A percentile compares a stretch with the other conserved stretches of the same genome.
Evolutionary conservation across 345 rosid species (phyloP).

Genomic region (Acer negundo): DNA sequence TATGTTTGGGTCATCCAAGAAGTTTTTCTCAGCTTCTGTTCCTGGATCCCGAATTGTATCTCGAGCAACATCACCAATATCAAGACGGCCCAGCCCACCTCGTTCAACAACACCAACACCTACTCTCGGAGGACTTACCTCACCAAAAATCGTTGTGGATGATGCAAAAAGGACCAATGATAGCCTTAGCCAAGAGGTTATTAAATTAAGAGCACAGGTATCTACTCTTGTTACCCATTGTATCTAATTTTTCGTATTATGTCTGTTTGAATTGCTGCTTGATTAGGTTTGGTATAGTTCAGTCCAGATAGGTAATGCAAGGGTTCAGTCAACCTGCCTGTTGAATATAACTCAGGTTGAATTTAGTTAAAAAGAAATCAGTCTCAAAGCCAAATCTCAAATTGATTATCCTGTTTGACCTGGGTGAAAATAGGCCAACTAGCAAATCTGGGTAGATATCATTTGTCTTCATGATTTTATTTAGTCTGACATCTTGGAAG

Average conservation of each 20-base stretch:
- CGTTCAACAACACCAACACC: slow-evolving; percentile 99
- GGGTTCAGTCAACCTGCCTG: no score
- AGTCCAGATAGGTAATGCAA: not conserved
- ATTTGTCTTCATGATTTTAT: not conserved
- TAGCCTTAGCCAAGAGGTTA: slow-evolving; percentile 82
- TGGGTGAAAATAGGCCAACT: not conserved
- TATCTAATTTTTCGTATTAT: no score
- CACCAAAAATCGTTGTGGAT: slow-evolving; percentile 75
- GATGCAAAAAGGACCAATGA: slow-evolving; percentile 78
- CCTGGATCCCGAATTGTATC: slow-evolving; percentile 99
- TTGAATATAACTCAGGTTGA: not conserved
- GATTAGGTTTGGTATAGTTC: not conserved
- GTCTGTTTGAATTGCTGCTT: not conserved
- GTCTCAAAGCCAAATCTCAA: not conserved
- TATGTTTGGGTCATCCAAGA: slow-evolving; percentile 91
- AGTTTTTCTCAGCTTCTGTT: slow-evolving; percentile 97
- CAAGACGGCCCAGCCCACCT: slow-evolving; percentile 92
- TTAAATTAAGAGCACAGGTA: slow-evolving; percentile 91
- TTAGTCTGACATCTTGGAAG: not conserved
- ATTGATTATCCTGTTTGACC: not conserved
- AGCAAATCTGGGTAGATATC: not conserved
- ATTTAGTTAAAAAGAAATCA: not conserved
- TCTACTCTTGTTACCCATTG: not conserved
- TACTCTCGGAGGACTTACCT: slow-evolving; percentile 82
- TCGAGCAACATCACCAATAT: slow-evolving; percentile 98